Evolutionary conservation across 805 yeast genomes (phyloP), one percentile per base, ranked within the genome.

Genomic region (Limtongia smithiae): DNA sequence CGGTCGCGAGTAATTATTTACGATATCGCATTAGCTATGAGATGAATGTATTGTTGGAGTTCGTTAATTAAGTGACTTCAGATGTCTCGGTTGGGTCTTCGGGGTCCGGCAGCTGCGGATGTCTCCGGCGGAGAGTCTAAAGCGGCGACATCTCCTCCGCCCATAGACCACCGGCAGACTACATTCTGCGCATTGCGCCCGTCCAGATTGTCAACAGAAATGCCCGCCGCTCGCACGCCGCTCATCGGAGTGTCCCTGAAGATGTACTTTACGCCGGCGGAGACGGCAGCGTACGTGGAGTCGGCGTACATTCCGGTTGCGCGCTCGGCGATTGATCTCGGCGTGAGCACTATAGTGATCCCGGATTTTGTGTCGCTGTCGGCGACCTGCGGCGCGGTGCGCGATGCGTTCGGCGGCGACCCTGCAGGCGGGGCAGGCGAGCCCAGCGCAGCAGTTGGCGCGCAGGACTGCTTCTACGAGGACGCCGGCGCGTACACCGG

Each of bases 401-500:
- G 36, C 17, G 28, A 22, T 17, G 35, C 17, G 12, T 34, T 28
- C 14, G 17, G 15, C 20, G 33, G 36, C 4, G 37, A 28, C 3
- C 34, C 28, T 11, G 30, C 52, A 1, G 63, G 60, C 9, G 64
- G 42, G 8, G 4, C n/a, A 6, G 41, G 30, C 15, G 28, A 6
- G 28, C 36, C 30, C 17, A 4, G 27, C 18, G 31, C 37, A 11
- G 48, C 44, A 4, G 51, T 61, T 1, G 66, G 63, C 7, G 66
- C 66, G 14, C 66, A 63, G 46, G 65, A 63, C 41, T 59, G 63
- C 48, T 57, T 54, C 44, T 51, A 52, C 51, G 59, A 55, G 17
- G 62, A 57, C 41, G 41, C 39, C 21, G 66, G 66, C 4, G 62
- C 66, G 8, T 63, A 46, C 46, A 63, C 66, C 9, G 66, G 66